Conservation (phyloP, 2,329 filamentous ascomycete genomes). For the Calonectria hawksworthii region DNA sequence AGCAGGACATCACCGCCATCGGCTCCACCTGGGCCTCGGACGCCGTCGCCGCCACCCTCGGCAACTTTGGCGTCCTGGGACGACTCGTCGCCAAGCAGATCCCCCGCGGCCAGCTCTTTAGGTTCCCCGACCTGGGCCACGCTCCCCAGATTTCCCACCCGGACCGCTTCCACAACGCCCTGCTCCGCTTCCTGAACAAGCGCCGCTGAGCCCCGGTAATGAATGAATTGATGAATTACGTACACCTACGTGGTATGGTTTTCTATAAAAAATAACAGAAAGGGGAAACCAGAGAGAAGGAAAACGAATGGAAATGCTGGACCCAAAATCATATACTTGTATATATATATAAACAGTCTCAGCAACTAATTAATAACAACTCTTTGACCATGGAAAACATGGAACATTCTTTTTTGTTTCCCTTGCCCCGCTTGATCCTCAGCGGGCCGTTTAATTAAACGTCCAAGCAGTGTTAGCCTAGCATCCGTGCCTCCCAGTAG, state of each 20-base stretch:
- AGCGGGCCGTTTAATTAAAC: not conserved
- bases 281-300: not conserved
- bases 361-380: not conserved
- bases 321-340: not conserved
- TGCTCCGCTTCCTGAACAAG: conserved; percentile 59
- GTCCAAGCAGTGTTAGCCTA: not conserved
- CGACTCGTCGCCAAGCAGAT: conserved; percentile 59
- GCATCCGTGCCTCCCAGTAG: not conserved
- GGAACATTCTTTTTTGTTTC: not conserved
- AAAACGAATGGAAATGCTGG: not conserved
- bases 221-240: not conserved
- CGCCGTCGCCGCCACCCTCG: conserved; percentile 59
- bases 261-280: not conserved
- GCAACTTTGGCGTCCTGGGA: conserved; percentile 64
- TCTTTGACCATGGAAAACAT: too few relatives aligned
- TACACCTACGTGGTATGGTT: not conserved
- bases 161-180: conserved; percentile 58
- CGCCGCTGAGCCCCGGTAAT: not conserved
- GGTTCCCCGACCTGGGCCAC: conserved; percentile 64
- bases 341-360: not conserved
- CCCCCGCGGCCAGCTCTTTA: conserved; percentile 59
- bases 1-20: conserved; percentile 67
- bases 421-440: not conserved
- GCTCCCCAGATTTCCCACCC: conserved; percentile 67
- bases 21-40: conserved; percentile 65